Base-by-base conservation (phyloP, 2,329 filamentous ascomycete genomes). In the Pseudocercospora ulei region DNA sequence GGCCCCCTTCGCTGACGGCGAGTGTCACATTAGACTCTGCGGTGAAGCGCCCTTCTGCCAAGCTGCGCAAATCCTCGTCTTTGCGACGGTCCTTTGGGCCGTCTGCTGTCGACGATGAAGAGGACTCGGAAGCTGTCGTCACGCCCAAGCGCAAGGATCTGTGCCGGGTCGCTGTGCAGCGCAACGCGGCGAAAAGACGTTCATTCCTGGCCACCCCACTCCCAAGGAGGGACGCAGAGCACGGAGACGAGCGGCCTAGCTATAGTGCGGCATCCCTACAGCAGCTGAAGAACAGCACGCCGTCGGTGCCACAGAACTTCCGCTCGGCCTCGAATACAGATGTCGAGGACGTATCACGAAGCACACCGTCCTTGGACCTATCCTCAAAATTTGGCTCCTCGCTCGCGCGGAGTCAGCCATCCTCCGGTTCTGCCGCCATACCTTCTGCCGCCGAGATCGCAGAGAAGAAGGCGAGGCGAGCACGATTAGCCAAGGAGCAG, bases 181-280 rank as follows among this genome's bases (percentile, higher is more conserved):
- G 76, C 46, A 82, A 74, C 54, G 74, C 80, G 0, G 65, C 71
- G 57, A 58, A 80, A 63, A 62, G 63, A 22, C 63, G 68, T 7
- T 65, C 66, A 1, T 55, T 63, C 54, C 62, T 67, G 35, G 53
- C 68, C 46, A 65, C 68, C 2, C 47, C 55, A 14, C 60, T 83
- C 0, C 75, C 60, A 6, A 51, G 56, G 28, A 50, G 60, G 7
- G 68, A 73, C 1, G 65, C 68, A 4, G 71, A 76, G 23, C 49
- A 56, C 8, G 77, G 82, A 8, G 76, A 80, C 9, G 78, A 79
- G 35, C 69, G 80, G 23, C 86, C 85, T 0, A 80, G 67, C 42
- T 96, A 98, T 59, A 92, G 74, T 65, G 82, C 82, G 55, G 84
- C 92, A 52, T 84, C 88, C 49, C 69, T 98, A 12, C 78, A 82